A percentile compares a stretch with the other conserved stretches of the same genome.
Evolutionary conservation across 1,139 yeast genomes (phyloP).

Genomic region (Pichiaceae sp.): DNA sequence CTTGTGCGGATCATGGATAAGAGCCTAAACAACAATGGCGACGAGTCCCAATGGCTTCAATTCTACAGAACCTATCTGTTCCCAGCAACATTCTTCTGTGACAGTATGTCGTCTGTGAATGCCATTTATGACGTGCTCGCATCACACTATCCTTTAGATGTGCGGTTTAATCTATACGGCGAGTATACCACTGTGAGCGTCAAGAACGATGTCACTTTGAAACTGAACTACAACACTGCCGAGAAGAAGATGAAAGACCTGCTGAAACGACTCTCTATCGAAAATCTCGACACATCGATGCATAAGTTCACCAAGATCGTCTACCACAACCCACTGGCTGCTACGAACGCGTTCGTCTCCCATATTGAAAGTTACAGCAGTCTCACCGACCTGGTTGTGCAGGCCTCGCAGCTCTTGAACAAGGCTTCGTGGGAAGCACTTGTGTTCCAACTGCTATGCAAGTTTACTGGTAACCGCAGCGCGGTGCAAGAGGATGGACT

Average conservation of each 20-base stretch:
- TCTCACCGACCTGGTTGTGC: constrained; percentile 68
- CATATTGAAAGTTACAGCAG: constrained; percentile 92
- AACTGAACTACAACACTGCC: constrained; percentile 58
- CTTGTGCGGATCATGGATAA: constrained; percentile 48
- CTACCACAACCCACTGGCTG: constrained; percentile 74
- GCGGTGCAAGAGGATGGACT: constrained; percentile 74
- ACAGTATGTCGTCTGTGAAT: constrained; percentile 55
- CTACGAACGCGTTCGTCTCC: constrained; percentile 52
- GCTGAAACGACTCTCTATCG: constrained; percentile 79
- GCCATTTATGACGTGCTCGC: constrained; percentile 49
- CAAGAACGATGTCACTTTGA: constrained; percentile 50
- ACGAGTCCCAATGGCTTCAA: constrained; percentile 45
- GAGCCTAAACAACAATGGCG: constrained; percentile 17
- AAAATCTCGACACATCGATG: constrained; percentile 71
- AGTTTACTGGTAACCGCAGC: constrained; percentile 63
- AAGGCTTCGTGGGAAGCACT: constrained; percentile 81
- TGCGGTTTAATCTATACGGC: constrained; percentile 75
- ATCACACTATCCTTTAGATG: constrained; percentile 46
- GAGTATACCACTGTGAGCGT: constrained; percentile 58
- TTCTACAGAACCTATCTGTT: constrained; percentile 60
- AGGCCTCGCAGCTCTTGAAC: constrained; percentile 72
- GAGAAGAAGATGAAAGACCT: constrained; percentile 79
- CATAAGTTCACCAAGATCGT: constrained; percentile 71
- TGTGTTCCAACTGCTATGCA: constrained; percentile 62
- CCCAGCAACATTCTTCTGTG: constrained; percentile 57